Conservation (phyloP, 2,329 filamentous ascomycete species). For the Paecilomyces dactylethromorphus region DNA sequence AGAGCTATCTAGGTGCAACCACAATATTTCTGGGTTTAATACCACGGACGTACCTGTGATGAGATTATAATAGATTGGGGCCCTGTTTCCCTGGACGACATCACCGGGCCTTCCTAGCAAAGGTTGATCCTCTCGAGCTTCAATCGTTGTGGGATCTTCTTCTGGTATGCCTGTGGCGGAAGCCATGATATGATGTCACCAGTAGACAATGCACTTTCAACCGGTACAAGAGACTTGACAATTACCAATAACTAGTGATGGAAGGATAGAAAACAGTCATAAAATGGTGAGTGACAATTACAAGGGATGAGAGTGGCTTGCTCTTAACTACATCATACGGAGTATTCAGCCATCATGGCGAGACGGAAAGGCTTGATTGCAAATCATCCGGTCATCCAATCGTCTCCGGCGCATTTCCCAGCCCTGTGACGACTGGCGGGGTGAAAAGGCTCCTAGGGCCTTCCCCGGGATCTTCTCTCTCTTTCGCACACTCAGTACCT, state of each 20-base stretch:
- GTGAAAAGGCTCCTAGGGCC: background rate
- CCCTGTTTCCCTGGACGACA: conserved; percentile 60
- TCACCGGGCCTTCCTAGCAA: conserved; percentile 66
- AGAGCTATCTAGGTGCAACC: background rate
- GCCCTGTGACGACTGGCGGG: background rate
- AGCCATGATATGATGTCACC: conserved; percentile 46
- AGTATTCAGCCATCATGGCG: background rate
- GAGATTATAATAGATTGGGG: conserved; percentile 63
- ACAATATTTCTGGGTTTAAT: background rate
- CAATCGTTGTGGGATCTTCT: conserved; percentile 32
- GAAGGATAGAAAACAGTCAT: background rate
- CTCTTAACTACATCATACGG: background rate
- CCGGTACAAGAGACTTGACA: background rate
- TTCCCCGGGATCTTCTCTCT: background rate
- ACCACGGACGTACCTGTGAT: conserved; percentile 56
- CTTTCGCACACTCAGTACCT: background rate
- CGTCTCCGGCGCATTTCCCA: background rate
- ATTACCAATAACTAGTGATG: background rate
- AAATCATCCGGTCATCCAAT: background rate
- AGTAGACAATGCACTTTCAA: background rate
- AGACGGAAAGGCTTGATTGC: background rate
- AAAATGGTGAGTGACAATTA: background rate
- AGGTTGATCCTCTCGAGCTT: conserved; percentile 57
- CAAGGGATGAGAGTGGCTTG: background rate
- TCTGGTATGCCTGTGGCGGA: conserved; percentile 63